Evolutionary conservation across 1,284 basidiomycete genomes (phyloP), one percentile per base, ranked within the genome.

Genomic region (Microstroma glucosiphilum): DNA sequence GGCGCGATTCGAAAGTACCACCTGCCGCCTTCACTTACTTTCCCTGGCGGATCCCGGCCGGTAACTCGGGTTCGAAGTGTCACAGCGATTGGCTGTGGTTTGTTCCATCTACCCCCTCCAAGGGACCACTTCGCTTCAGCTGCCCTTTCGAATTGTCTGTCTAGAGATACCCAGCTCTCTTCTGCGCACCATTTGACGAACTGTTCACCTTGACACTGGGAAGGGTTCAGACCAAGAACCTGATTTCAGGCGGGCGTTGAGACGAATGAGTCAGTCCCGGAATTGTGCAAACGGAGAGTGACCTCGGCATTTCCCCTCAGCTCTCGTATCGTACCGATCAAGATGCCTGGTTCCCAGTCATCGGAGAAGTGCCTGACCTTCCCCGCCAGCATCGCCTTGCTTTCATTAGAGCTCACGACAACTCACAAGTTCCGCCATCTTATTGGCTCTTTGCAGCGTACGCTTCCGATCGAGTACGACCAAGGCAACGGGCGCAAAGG

Each of bases 401-500:
- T n/a, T n/a, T n/a, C n/a, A n/a, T n/a, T n/a, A n/a, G 30, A 9
- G 4, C 30, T 37, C 30, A 9, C 30, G 30, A 37, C 30, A 37
- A 37, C 30, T 37, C 30, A 37, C 30, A 37, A 64, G 62, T 56
- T 76, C 73, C 53, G 70, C 71, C 11, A 72, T 66, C 42, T 67
- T 63, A 46, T 76, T 76, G 68, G 72, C 68, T 67, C 74, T 69
- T 25, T 70, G 66, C 30, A 76, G 62, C 21, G 63, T 66, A 17
- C 72, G 58, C 41, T 68, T 72, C 48, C 67, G 61, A 56, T 76
- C 73, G 46, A 76, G 67, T 8, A 76, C 73, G 53, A 74, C 51
- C 40, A 74, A 66, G 21, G 70, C 69, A 15, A 67, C 61, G 40
- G 73, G 73, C 59, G 73, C 72, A 67, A 76, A 76, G 60, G 74